A percentile compares a stretch with the other conserved stretches of the same genome.
phyloP scores from a whole-genome alignment of 106 monocot genomes.

The Vanilla planifolia region DNA sequence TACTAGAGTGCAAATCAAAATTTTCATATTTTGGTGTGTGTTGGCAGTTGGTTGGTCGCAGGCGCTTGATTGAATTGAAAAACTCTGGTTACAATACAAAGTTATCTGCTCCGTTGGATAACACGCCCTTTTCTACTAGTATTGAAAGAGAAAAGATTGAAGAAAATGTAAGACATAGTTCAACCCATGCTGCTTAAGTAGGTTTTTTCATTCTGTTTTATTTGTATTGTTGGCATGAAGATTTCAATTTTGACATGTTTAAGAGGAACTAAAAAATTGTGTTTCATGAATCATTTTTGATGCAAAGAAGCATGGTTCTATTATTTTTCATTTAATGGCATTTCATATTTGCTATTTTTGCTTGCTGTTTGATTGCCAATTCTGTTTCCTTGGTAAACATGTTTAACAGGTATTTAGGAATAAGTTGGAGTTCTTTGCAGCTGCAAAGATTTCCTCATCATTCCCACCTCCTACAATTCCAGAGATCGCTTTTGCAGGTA shows the following conservation, averaged over 20 bases:
- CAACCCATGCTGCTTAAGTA: neutral
- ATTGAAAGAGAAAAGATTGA: slow-evolving; percentile 76
- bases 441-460: slow-evolving; percentile 89
- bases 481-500: slow-evolving; percentile 99
- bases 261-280: neutral
- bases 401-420: slow-evolving; percentile 73
- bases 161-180: slow-evolving; percentile 61
- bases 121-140: slow-evolving; percentile 71
- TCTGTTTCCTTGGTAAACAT: neutral
- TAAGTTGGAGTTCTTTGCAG: slow-evolving; percentile 96
- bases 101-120: slow-evolving; percentile 87
- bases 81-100: slow-evolving; percentile 82
- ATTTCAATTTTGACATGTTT: neutral
- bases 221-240: neutral
- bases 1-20: neutral
- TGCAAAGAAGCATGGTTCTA: neutral
- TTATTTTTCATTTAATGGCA: neutral
- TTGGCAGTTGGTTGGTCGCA: slow-evolving; percentile 80
- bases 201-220: neutral
- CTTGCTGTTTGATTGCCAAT: neutral
- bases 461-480: slow-evolving; percentile 74
- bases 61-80: slow-evolving; percentile 73
- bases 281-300: neutral
- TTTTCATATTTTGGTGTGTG: slow-evolving; percentile 6
- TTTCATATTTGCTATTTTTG: neutral